These are phyloP conservation scores for Geranium brycei DNA, from an alignment of 345 rosid species.

Conservation along the genomic window DNA sequence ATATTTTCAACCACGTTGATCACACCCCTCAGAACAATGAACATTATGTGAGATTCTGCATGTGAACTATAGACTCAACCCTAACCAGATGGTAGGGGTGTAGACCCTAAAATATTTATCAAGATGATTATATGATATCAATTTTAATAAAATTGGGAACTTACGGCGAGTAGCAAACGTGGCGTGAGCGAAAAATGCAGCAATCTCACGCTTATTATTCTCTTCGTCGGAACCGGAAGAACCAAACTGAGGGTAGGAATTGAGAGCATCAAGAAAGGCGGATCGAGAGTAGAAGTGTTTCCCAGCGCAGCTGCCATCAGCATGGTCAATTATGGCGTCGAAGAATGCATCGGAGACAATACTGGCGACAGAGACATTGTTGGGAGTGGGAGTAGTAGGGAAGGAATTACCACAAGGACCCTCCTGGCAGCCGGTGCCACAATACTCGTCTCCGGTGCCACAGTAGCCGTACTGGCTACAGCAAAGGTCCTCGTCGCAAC, in stretches of 20 bases:
- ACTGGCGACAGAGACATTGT: constrained; percentile 23
- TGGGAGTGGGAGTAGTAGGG: constrained; percentile 12
- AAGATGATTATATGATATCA: no score
- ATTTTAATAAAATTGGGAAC: constrained; percentile 5
- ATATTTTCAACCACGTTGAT: no score
- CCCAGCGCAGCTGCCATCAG: constrained; percentile 33
- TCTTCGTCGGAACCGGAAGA: constrained; percentile 31
- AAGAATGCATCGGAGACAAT: constrained; percentile 36
- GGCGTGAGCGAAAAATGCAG: constrained; percentile 59
- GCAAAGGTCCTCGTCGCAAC: constrained; percentile 29
- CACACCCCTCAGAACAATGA: no score
- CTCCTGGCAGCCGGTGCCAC: constrained; percentile 39
- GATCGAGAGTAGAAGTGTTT: constrained; percentile 35
- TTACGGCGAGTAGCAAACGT: constrained; percentile 68
- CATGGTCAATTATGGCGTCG: constrained; percentile 30
- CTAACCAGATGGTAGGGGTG: no score
- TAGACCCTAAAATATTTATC: no score
- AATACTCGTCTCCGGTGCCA: constrained; percentile 25
- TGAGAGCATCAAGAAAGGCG: constrained; percentile 35
- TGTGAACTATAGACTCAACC: no score
- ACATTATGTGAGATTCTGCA: no score
- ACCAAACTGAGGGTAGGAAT: constrained; percentile 42
- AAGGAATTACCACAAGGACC: constrained; percentile 29
- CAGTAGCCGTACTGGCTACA: constrained; percentile 34
- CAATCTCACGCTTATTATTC: constrained; percentile 48